phyloP scores from a whole-genome alignment of 257 asterid genomes.

The Solanum gandarillasii region DNA sequence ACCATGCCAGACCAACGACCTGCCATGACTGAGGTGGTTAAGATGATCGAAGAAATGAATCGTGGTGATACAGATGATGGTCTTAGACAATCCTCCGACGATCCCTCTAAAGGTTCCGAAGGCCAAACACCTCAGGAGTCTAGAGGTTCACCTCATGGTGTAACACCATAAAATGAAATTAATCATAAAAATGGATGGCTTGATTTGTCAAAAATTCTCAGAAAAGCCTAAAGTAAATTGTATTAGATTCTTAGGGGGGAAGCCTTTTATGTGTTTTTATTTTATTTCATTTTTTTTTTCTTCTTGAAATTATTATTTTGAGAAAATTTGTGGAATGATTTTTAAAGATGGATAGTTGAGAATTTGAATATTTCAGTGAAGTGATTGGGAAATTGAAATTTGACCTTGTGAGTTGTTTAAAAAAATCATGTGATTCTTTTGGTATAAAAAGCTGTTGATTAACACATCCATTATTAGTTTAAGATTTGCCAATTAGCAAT shows the following conservation, averaged over 20 bases:
- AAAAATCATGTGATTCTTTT: background rate
- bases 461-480: background rate
- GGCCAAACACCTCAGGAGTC: slow-evolving; percentile 67
- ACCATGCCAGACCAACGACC: slow-evolving; percentile 81
- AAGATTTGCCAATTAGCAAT: background rate
- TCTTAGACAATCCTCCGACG: slow-evolving; percentile 62
- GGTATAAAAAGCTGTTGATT: background rate
- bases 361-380: slow-evolving; percentile 19
- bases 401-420: slow-evolving; percentile 13
- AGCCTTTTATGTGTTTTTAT: slow-evolving; percentile 7
- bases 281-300: slow-evolving; percentile 26
- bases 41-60: slow-evolving; percentile 78
- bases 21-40: slow-evolving; percentile 54
- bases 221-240: background rate
- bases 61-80: slow-evolving; percentile 72
- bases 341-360: slow-evolving; percentile 17
- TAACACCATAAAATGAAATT: slow-evolving; percentile 31
- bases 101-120: slow-evolving; percentile 58
- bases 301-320: slow-evolving; percentile 27
- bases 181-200: background rate
- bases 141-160: slow-evolving; percentile 51
- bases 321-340: slow-evolving; percentile 22
- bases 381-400: slow-evolving; percentile 23
- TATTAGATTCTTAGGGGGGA: slow-evolving; percentile 1
- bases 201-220: background rate